Base-by-base conservation (phyloP, 2,329 filamentous ascomycete species). In the Colletotrichum endophyticum region DNA sequence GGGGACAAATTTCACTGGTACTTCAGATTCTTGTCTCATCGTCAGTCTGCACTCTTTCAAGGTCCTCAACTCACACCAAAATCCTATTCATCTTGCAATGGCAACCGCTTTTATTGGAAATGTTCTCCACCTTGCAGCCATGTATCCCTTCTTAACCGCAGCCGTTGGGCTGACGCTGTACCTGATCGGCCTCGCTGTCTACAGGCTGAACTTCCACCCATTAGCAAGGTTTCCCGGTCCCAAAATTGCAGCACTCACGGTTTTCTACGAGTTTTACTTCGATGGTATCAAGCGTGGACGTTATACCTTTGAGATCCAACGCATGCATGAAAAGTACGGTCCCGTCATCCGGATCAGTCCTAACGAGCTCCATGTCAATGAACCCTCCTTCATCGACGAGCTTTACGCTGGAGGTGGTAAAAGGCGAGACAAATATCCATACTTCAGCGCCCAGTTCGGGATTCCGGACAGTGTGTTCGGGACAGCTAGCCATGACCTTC, bases 341-440 rank as follows among this genome's bases (percentile, higher is more conserved):
- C 81, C 83, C 8, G 84, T 87, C 57, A 80, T 86, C 62, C 84
- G 86, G 49, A 86, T 86, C 77, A 84, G 80, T 73, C 85, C 85
- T 6, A 59, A 78, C 61, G 79, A 83, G 67, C 72, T 84, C 2
- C 80, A 81, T 70, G 79, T 84, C 56, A 62, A 78, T 6, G 81
- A 84, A 66, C 78, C 81, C 1, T 76, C 76, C 7, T 81, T 79
- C 64, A 81, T 80, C 36, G 77, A 83, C 44, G 69, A 62, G 22
- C 66, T 82, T 28, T 82, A 81, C 68, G 72, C 69, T 8, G 56
- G 59, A 22, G 56, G 56, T 9, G 44, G 72, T 2, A 61, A 49
- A 8, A 27, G 28, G 70, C 62, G 68, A 9, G 59, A 77, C 70
- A 64, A 66, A 6, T 72, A 59, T 28, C 6, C 13, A 6, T 75